Base-by-base conservation (phyloP, 2,329 filamentous ascomycete species). In the Botrytis fabae region DNA sequence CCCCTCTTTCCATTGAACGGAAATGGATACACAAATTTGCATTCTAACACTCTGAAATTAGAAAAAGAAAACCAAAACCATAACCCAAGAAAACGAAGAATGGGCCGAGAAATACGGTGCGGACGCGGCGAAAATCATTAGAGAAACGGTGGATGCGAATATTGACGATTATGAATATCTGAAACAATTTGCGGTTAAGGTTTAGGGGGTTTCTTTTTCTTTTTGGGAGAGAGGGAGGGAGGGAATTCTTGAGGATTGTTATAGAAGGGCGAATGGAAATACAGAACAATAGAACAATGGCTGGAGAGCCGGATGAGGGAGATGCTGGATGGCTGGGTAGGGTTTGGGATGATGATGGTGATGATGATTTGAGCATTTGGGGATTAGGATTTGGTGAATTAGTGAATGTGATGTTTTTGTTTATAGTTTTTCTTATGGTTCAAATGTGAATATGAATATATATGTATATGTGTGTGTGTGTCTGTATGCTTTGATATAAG, bases 111-210 rank as follows among this genome's bases (percentile, higher is more conserved):
- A 93, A 82, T 96, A 88, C 78, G 93, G 93, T 48, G 86, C 90
- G 64, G 87, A 94, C 79, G 92, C 85, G 20, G 90, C 91, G 73
- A 90, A 89, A 80, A 81, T 91, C 64, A 95, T 96, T 79, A 85
- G 90, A 74, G 85, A 90, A 78, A 91, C 88, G 20, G 93, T 95
- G 54, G 87, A 93, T 74, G 90, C 87, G 71, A 95, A 94, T 79
- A 84, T 93, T 65, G 85, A 86, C 69, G 87, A 94, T 80, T 96
- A 96, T 81, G 92, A 95, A 82, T 94, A 95, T 80, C 83, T 96
- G 82, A 95, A 92, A 87, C 87, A 89, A 78, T 96, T 93, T 83
- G 90, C 90, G 74, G 85, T 94, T 79, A 88, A 88, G 82, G 84
- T 89, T 75, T 89, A 68, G 61, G 28, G 18, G 18, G 22, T 25